phyloP scores from a whole-genome alignment of 306 rosid genomes.

The Bauhinia variegata region DNA sequence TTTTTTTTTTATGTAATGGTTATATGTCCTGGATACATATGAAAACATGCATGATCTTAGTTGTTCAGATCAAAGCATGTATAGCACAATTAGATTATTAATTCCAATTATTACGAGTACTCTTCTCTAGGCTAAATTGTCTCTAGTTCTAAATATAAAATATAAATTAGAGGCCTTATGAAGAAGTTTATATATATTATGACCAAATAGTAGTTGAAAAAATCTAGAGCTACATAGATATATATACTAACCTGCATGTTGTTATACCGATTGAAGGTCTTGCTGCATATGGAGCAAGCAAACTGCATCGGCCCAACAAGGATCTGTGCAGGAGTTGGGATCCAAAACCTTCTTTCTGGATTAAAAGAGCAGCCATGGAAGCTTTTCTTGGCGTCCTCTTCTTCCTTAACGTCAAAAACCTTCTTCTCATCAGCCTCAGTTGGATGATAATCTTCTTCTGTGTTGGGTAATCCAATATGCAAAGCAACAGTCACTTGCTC shows the following conservation, averaged over 20 bases:
- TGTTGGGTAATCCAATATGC: conserved; percentile 81
- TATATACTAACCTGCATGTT: conserved; percentile 94
- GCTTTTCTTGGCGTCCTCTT: conserved; percentile 43
- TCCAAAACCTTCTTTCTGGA: conserved; percentile 85
- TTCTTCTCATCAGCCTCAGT: conserved; percentile 35
- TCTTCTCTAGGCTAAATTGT: no score
- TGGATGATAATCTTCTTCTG: conserved; percentile 21
- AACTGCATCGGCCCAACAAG: conserved; percentile 98
- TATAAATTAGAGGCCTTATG: neutral
- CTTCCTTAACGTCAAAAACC: conserved; percentile 45
- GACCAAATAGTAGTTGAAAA: conserved; percentile 8
- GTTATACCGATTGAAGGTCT: conserved; percentile 96
- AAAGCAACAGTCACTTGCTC: conserved; percentile 69
- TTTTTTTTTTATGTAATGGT: neutral
- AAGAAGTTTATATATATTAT: conserved; percentile 17
- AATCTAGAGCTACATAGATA: no score
- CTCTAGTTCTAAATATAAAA: no score
- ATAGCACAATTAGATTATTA: no score
- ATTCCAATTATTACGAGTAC: no score
- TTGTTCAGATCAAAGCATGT: no score
- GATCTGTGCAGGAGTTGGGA: conserved; percentile 92
- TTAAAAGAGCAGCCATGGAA: conserved; percentile 56
- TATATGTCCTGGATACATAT: neutral
- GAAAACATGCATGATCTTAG: no score
- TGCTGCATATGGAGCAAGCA: conserved; percentile 90